Percentiles rank a stretch among this genome's conserved stretches.
Conservation (phyloP, 495 filamentous ascomycete genomes). For the Halenospora varia region DNA sequence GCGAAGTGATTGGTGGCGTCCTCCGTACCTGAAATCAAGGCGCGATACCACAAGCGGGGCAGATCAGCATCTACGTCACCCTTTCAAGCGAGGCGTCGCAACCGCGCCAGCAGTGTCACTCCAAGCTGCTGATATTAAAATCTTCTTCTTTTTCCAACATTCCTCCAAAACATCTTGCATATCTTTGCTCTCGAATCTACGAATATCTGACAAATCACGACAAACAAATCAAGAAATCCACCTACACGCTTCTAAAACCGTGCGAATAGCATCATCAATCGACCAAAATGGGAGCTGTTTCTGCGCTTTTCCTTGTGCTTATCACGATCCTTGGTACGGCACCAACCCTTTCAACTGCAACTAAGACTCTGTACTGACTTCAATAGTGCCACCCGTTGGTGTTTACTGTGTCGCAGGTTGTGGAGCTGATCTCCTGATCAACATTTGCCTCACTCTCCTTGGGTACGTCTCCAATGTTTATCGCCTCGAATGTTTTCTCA, state of each 20-base stretch:
- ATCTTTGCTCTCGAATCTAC: not conserved
- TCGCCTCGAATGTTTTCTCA: too few species aligned
- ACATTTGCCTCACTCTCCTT: constrained; percentile 84
- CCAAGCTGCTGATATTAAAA: not conserved
- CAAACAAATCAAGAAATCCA: not conserved
- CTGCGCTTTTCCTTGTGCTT: constrained; percentile 20
- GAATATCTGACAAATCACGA: too few species aligned
- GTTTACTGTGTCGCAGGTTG: constrained; percentile 49
- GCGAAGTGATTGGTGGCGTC: not conserved
- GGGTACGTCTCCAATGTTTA: constrained; percentile 57
- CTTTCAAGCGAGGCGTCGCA: not conserved
- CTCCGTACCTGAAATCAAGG: not conserved
- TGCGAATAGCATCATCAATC: constrained; percentile 32
- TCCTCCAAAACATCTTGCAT: not conserved
- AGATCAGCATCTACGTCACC: not conserved
- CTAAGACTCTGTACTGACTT: constrained; percentile 1
- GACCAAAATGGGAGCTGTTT: constrained; percentile 18
- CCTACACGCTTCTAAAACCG: too few species aligned
- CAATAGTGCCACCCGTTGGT: constrained; percentile 2
- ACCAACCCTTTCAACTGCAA: not conserved
- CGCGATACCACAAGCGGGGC: not conserved
- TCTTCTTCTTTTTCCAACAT: not conserved
- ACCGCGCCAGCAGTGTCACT: not conserved
- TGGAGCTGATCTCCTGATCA: constrained; percentile 83
- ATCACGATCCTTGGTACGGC: constrained; percentile 21